Base-by-base conservation (phyloP, 441 rosid species). In the Erodium moschatum region DNA sequence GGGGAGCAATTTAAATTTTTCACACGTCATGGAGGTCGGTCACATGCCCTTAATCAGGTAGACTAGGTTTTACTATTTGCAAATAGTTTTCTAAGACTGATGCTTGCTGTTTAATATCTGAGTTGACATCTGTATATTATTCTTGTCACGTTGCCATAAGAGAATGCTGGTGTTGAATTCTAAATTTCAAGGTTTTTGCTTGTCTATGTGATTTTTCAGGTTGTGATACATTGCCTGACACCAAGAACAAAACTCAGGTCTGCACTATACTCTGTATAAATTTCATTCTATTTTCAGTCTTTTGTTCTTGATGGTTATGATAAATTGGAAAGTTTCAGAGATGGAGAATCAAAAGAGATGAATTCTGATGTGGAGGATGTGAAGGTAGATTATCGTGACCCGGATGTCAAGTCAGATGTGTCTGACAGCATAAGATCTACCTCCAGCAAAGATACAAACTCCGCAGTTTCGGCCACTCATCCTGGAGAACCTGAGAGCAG, bases 201-300 rank as follows among this genome's bases (percentile, higher is more conserved):
- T 56, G 27, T 54, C 33, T 56, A n/a, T 42, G 56, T 64, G 18
- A 70, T 29, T 72, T 77, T 75, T 31, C 84, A 85, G 93, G 72
- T 81, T 66, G 79, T 76, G 66, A 76, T 86, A 65, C 85, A 83
- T 13, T 82, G 89, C 73, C 73, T 79, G 68, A 82, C 86, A 60
- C 86, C 93, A 69, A 83, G 76, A 68, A 38, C 72, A 70, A 74
- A 79, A 38, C 79, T 68, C 19, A 79, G 86, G 92, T 87, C 19
- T 29, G 78, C 61, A 69, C 66, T 0, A 67, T 52, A 56, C 63
- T 0, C 19, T 24, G 27, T 1, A 19, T 63, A 27, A 38, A 64
- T 16, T 64, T 60, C 20, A 64, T 72, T 16, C 7, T 31, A n/a
- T 66, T 29, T 6, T 13, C 6, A 66, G 5, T 44, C 12, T 66